Conservation (phyloP, 2,329 filamentous ascomycete species). For the Apiospora aurea region DNA sequence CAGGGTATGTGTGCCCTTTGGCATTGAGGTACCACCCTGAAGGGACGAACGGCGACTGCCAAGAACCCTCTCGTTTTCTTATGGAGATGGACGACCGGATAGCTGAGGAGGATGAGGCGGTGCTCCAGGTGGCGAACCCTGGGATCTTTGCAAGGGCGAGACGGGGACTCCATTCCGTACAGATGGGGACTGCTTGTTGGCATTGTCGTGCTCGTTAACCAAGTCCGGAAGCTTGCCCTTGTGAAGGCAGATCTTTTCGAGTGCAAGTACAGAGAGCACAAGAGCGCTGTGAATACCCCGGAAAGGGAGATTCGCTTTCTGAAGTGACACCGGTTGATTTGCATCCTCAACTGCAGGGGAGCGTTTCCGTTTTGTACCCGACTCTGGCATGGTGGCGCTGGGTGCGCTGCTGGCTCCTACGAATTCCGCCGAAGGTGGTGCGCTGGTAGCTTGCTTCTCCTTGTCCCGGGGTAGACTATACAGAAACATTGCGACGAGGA, state of each 20-base stretch:
- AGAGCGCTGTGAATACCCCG: conserved; percentile 81
- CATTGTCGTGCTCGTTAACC: conserved; percentile 56
- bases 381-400: conserved; percentile 35
- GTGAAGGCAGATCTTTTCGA: conserved; percentile 82
- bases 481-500: conserved; percentile 61
- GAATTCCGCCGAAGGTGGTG: conserved; percentile 40
- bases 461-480: conserved; percentile 50
- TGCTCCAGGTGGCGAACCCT: too few species aligned
- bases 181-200: conserved; percentile 49
- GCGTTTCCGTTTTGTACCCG: conserved; percentile 62
- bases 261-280: conserved; percentile 80
- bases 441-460: conserved; percentile 33
- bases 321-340: conserved; percentile 39
- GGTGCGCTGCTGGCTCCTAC: conserved; percentile 31
- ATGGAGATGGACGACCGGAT: conserved; percentile 59
- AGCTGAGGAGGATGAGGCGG: too few species aligned
- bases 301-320: conserved; percentile 59
- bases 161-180: conserved; percentile 62
- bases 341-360: conserved; percentile 49
- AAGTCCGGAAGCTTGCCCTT: conserved; percentile 64
- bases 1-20: conserved; percentile 39
- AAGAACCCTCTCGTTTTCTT: conserved; percentile 54
- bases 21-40: conserved; percentile 46
- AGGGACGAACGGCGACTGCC: conserved; percentile 60
- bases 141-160: too few species aligned